Base-by-base conservation (phyloP, 495 filamentous ascomycete species). In the Aspergillus wentii region DNA sequence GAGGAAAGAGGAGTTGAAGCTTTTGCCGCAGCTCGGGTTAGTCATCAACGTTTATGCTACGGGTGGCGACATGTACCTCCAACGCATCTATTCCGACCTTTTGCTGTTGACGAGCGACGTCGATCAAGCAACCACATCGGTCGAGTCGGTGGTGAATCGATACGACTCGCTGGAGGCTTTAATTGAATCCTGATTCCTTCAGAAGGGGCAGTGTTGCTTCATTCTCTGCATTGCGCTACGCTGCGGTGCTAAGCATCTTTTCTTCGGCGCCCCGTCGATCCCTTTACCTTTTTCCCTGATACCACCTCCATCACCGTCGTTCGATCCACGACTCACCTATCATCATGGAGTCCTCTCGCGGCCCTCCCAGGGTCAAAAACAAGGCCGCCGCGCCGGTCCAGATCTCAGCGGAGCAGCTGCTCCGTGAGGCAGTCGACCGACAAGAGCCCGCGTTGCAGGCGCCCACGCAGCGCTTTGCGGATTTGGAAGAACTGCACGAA, bases 401-500 rank as follows among this genome's bases (percentile, higher is more conserved):
- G 71, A 94, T 96, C 53, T 89, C 83, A 40, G 92, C 92, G 48
- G 92, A 98, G 68, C 92, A 98, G 72, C 81, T 98, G 45, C 86
- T 98, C 35, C 85, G 92, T 35, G 92, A 98, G 68, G 92, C 92
- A 44, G 94, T 98, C 59, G 94, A 98, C 64, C 84, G 94, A 38
- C 92, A 97, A 71, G 92, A 98, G 60, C 80, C 82, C 17, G 79
- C 77, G 30, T 66, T 97, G 29, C 84, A 94, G 56, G 86, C 86
- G 15, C 92, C 92, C 9, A 96, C 91, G 21, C 90, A 95, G 65
- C 82, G 87, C 11, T 97, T 98, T 43, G 88, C 86, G 35, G 92
- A 98, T 54, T 78, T 98, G 53, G 92, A 98, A 71, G 92, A 98
- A 72, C 76, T 98, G 27, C 91, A 97, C 69, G 92, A 97, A 62